Conservation (phyloP, 305 asterid species). For the Solanum chacoense region DNA sequence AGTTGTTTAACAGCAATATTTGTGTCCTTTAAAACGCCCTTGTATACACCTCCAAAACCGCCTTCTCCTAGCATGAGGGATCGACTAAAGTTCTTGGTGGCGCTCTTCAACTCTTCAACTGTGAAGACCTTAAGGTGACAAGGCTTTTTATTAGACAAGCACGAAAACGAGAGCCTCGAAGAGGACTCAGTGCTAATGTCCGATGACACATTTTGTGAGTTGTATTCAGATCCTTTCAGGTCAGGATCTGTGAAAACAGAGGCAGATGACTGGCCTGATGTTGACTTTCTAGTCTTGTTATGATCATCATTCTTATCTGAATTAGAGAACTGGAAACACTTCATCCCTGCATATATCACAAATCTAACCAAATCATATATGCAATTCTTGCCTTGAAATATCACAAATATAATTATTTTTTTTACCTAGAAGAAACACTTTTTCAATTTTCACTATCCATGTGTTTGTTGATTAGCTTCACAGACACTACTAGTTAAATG, state of each 20-base stretch:
- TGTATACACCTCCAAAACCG: slow-evolving; percentile 77
- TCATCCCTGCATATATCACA: slow-evolving; percentile 17
- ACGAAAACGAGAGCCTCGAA: slow-evolving; percentile 34
- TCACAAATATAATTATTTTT: not conserved
- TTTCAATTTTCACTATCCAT: not conserved
- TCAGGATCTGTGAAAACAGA: slow-evolving; percentile 22
- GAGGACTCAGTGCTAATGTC: slow-evolving; percentile 64
- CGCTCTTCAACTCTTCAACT: slow-evolving; percentile 54
- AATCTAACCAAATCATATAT: not conserved
- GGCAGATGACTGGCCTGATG: slow-evolving; percentile 5
- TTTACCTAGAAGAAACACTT: not conserved
- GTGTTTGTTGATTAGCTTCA: not conserved
- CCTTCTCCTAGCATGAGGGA: slow-evolving; percentile 91
- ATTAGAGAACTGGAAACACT: slow-evolving; percentile 52
- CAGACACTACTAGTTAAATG: not conserved
- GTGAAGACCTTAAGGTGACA: slow-evolving; percentile 50
- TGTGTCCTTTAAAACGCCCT: slow-evolving; percentile 39
- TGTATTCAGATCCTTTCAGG: slow-evolving; percentile 34
- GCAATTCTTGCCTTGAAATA: not conserved
- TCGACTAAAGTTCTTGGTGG: slow-evolving; percentile 64
- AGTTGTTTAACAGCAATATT: slow-evolving; percentile 84
- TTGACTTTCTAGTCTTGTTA: slow-evolving; percentile 31
- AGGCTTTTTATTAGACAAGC: slow-evolving; percentile 38
- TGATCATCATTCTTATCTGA: slow-evolving; percentile 23
- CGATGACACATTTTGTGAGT: slow-evolving; percentile 53